Conservation (phyloP, 805 yeast genomes). For the Starmerella floris region DNA sequence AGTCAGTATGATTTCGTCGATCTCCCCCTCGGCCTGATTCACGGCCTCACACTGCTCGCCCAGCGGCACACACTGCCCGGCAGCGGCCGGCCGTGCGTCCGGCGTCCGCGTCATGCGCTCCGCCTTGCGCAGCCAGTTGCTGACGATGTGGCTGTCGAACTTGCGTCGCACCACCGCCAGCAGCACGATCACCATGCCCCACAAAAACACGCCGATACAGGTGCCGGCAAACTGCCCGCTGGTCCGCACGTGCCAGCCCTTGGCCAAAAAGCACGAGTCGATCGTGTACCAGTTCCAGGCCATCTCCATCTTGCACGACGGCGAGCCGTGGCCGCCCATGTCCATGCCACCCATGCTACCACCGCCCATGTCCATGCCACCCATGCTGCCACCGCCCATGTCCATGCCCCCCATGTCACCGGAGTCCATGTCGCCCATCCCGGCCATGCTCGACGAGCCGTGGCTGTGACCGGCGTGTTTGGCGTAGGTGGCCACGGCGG, state of each 20-base stretch:
- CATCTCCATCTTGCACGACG: slow-evolving; percentile 35
- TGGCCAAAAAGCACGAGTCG: slow-evolving; percentile 50
- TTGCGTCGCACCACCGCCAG: slow-evolving; percentile 43
- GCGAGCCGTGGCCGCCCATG: background rate
- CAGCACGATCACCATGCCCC: slow-evolving; percentile 47
- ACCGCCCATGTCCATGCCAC: slow-evolving; percentile 14
- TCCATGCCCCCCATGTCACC: slow-evolving; percentile 1
- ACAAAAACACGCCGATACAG: slow-evolving; percentile 51
- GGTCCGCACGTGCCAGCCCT: slow-evolving; percentile 48
- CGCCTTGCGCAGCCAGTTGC: slow-evolving; percentile 2
- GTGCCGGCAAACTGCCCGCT: slow-evolving; percentile 59
- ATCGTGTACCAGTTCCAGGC: slow-evolving; percentile 64
- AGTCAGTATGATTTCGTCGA: background rate
- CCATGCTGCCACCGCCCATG: background rate
- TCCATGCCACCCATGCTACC: slow-evolving; percentile 14
- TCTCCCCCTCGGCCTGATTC: background rate
- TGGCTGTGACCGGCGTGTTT: slow-evolving; percentile 3
- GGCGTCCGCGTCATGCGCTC: background rate
- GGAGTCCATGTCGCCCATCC: slow-evolving; percentile 11
- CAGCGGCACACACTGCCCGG: background rate
- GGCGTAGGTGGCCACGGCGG: background rate
- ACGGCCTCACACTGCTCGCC: background rate
- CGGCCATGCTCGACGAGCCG: slow-evolving; percentile 1
- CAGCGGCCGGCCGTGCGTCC: background rate
- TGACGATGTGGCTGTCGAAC: slow-evolving; percentile 23